A percentile compares a stretch with the other conserved stretches of the same genome.
phyloP scores from a whole-genome alignment of 805 yeast genomes.

The Cyberlindnera bimundalis region DNA sequence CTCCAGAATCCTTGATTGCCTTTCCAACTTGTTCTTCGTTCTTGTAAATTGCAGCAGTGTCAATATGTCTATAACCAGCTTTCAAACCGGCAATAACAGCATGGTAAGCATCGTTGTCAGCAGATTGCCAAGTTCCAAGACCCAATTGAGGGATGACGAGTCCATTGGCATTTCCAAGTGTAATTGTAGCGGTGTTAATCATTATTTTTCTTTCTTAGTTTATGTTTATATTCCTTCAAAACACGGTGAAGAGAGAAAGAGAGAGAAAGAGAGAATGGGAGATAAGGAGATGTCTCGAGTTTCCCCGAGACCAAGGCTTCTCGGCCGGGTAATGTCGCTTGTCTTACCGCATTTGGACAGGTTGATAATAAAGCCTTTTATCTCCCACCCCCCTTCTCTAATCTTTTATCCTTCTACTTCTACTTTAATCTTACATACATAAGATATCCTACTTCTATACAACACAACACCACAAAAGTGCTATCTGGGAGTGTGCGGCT shows the following conservation, averaged over 20 bases:
- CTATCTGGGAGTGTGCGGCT: no score
- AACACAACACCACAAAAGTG: no score
- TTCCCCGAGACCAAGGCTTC: no score
- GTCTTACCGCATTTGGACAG: no score
- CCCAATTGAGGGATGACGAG: conserved; percentile 49
- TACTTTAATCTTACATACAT: no score
- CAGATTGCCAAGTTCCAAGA: conserved; percentile 46
- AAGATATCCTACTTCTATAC: no score
- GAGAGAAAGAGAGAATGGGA: no score
- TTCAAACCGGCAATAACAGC: conserved; percentile 16
- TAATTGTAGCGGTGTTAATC: conserved; percentile 5
- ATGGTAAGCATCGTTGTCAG: conserved; percentile 29
- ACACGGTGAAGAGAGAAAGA: neutral
- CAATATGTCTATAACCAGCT: conserved; percentile 60
- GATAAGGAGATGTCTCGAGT: no score
- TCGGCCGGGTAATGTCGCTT: no score
- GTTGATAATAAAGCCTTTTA: no score
- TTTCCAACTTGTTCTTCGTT: conserved; percentile 55
- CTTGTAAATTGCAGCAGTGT: conserved; percentile 52
- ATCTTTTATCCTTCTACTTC: no score
- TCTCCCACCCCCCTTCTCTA: no score
- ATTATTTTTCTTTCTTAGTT: neutral
- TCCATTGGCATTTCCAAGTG: conserved; percentile 44
- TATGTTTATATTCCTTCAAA: neutral
- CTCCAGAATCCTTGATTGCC: conserved; percentile 40